These are phyloP conservation scores for Tricholoma bakamatsutake DNA, from an alignment of 768 basidiomycete genomes.

Conservation along the genomic window DNA sequence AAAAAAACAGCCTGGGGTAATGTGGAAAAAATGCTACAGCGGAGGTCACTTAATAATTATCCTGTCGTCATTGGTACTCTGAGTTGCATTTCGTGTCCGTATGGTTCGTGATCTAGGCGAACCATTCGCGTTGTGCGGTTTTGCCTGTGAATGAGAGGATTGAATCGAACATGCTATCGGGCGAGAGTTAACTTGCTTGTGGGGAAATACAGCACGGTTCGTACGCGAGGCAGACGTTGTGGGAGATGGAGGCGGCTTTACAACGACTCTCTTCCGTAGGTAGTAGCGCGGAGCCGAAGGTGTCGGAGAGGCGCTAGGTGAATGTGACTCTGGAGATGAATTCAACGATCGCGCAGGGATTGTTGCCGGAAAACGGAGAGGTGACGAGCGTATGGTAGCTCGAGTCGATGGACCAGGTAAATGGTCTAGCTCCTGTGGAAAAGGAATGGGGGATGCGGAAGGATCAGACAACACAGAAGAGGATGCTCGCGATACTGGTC, in stretches of 20 bases:
- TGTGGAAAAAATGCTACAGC: not conserved
- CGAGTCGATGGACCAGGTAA: slow-evolving; percentile 1
- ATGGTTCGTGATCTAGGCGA: slow-evolving; percentile 14
- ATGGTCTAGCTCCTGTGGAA: slow-evolving; percentile 1
- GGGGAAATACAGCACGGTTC: slow-evolving; percentile 7
- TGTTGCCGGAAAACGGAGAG: slow-evolving; percentile 2
- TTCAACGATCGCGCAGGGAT: slow-evolving; percentile 8
- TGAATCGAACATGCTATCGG: slow-evolving; percentile 13
- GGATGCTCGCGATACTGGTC: slow-evolving; percentile 7
- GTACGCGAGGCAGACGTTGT: slow-evolving; percentile 14
- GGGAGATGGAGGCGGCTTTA: slow-evolving; percentile 16
- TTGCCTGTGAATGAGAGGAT: slow-evolving; percentile 18
- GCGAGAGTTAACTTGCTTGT: slow-evolving; percentile 6
- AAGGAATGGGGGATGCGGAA: slow-evolving; percentile 1
- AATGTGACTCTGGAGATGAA: slow-evolving; percentile 9
- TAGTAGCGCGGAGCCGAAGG: slow-evolving; percentile 23
- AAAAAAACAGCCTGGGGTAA: slow-evolving; percentile 8
- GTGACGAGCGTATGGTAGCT: not conserved
- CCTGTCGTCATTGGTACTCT: slow-evolving; percentile 4
- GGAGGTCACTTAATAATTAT: slow-evolving; percentile 4
- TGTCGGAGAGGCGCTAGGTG: slow-evolving; percentile 7
- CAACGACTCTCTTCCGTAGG: slow-evolving; percentile 27
- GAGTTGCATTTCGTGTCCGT: slow-evolving; percentile 10
- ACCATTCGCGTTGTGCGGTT: slow-evolving; percentile 7
- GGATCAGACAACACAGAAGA: slow-evolving; percentile 15